phyloP scores from a whole-genome alignment of 78 protist species.

The Dictyostelium discoideum region DNA sequence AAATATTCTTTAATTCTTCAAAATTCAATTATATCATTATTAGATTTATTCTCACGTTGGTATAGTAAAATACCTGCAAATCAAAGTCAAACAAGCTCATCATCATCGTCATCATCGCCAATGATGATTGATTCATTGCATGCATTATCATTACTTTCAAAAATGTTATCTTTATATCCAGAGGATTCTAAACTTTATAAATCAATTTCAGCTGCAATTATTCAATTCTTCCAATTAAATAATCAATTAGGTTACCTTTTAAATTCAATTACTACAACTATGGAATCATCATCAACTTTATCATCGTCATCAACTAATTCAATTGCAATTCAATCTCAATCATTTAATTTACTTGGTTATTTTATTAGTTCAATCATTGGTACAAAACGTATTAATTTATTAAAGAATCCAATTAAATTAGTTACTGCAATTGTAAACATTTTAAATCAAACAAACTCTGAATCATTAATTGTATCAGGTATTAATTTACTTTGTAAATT shows the following conservation, averaged over 20 bases:
- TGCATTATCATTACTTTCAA: not conserved
- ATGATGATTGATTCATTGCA: not conserved
- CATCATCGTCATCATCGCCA: not conserved
- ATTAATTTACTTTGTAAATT: constrained; percentile 10
- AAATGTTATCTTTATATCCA: not conserved
- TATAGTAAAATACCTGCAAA: constrained; percentile 1
- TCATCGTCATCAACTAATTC: not conserved
- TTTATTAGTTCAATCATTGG: constrained; percentile 11
- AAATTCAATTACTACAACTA: not conserved
- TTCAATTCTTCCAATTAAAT: not conserved
- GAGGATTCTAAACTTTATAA: constrained; percentile 23
- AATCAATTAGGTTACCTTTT: constrained; percentile 16
- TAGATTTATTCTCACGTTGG: not conserved
- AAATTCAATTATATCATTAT: constrained; percentile 4
- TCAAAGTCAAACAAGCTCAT: not conserved
- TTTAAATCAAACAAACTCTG: not conserved
- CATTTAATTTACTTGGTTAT: not conserved
- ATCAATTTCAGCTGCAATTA: not conserved
- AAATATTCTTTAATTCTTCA: not conserved
- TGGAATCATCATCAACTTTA: not conserved
- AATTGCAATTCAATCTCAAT: not conserved
- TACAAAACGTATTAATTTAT: constrained; percentile 19
- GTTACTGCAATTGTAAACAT: not conserved
- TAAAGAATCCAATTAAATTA: constrained; percentile 12
- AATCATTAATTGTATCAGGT: not conserved